Evolutionary conservation across 148 eudicot species (phyloP), one percentile per base, ranked within the genome.

Genomic region (Mesembryanthemum crystallinum): DNA sequence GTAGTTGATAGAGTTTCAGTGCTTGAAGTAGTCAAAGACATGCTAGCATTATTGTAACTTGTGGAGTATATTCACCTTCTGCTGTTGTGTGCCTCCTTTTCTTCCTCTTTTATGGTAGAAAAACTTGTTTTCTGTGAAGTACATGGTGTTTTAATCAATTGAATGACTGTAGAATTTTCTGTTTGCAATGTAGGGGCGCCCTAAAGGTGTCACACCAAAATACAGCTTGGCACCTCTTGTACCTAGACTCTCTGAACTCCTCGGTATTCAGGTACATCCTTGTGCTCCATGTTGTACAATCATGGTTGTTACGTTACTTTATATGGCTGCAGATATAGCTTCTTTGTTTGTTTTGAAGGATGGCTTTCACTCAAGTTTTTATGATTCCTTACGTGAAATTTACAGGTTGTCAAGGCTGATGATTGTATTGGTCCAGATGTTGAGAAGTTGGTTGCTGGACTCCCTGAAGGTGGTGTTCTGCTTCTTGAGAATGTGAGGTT

Each of bases 181-280:
- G 29, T 65, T 30, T 61, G 23, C 29, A 29, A 61, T 73, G 33
- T 77, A 94, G 97, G 97, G 97, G 47, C 85, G 98, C 17, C 97
- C 98, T 69, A 91, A 92, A 79, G 97, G 97, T 60, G 93, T 92
- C 73, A 94, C 95, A 32, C 98, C 97, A 77, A 94, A 94, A 70
- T 94, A 64, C 85, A 94, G 98, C 88, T 84, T 94, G 88, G 89
- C 88, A 27, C 98, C 97, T 68, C 92, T 94, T 83, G 98, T 94
- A 12, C 95, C 93, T 27, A 85, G 96, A 80, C 88, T 94, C 64
- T 88, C 93, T 54, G 93, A 92, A 81, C 90, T 94, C 70, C 93
- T 94, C 73, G 97, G 97, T 39, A 72, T 92, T 77, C 87, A 88
- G 97, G 98, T 91, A 79, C 73, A 21, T 33, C 57, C 39, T 20